These are phyloP conservation scores for Plantago major DNA, from an alignment of 257 asterid species.

Conservation along the genomic window DNA sequence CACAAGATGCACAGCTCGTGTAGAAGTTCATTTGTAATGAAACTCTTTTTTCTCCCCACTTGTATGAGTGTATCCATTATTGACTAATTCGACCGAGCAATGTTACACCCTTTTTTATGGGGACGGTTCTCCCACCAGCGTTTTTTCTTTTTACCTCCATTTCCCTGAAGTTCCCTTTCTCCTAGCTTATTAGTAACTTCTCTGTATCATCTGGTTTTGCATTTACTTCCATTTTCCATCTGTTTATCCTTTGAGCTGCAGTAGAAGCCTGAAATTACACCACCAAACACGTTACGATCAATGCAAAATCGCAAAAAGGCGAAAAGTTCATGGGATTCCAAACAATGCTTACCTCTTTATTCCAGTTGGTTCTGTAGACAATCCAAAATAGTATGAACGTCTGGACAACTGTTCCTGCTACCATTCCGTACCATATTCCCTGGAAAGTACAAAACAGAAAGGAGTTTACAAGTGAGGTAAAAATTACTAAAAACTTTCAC, in stretches of 20 bases:
- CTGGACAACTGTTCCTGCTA: constrained; percentile 45
- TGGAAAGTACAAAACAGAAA: constrained; percentile 16
- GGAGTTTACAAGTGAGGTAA: not conserved
- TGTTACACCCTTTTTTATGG: no score
- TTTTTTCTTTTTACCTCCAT: no score
- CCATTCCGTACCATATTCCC: constrained; percentile 80
- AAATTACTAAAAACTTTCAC: no score
- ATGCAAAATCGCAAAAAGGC: not conserved
- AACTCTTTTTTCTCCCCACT: no score
- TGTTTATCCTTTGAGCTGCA: constrained; percentile 51
- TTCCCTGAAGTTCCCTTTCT: no score
- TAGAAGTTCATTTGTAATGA: no score
- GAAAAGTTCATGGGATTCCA: no score
- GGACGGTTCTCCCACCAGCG: no score
- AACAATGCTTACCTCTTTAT: constrained; percentile 45
- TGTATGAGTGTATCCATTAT: no score
- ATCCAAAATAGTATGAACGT: constrained; percentile 43
- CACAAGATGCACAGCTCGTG: no score
- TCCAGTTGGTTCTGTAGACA: constrained; percentile 57
- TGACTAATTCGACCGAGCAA: no score
- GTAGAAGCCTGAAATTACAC: constrained; percentile 40
- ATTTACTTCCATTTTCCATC: constrained; percentile 49
- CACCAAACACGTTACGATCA: not conserved
- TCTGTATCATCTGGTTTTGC: constrained; percentile 17
- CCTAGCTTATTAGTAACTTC: constrained; percentile 2